These are phyloP conservation scores for Eucalyptus caleyi DNA, from an alignment of 345 rosid genomes.

Conservation along the genomic window DNA sequence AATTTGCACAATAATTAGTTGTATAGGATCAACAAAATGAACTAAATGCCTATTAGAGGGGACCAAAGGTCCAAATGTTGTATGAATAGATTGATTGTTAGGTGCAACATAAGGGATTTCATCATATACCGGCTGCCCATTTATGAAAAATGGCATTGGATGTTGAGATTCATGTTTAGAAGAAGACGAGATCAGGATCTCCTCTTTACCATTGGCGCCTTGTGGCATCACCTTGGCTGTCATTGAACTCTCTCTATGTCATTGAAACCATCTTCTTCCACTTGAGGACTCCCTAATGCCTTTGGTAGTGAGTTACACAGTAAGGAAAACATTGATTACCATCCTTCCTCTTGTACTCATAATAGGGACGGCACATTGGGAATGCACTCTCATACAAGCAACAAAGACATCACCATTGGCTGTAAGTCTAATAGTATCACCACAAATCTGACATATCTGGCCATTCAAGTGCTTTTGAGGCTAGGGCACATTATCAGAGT, in stretches of 20 bases:
- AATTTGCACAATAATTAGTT: slow-evolving; percentile 92
- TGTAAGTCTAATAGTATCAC: slow-evolving; percentile 62
- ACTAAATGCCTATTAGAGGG: slow-evolving; percentile 87
- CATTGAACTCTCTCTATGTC: slow-evolving; percentile 86
- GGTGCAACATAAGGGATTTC: slow-evolving; percentile 82
- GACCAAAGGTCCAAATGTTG: slow-evolving; percentile 97
- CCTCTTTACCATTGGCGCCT: slow-evolving; percentile 77
- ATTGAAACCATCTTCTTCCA: slow-evolving; percentile 93
- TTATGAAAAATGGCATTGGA: slow-evolving; percentile 87
- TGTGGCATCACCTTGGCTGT: slow-evolving; percentile 51
- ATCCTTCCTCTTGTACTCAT: slow-evolving; percentile 95
- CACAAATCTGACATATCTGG: slow-evolving; percentile 91
- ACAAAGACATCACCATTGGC: slow-evolving; percentile 71
- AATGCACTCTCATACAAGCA: slow-evolving; percentile 98
- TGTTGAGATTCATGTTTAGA: slow-evolving; percentile 85
- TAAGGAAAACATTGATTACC: slow-evolving; percentile 97
- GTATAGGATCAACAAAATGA: slow-evolving; percentile 89
- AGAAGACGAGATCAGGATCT: slow-evolving; percentile 73
- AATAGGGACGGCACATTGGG: slow-evolving; percentile 97
- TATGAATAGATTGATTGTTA: slow-evolving; percentile 86
- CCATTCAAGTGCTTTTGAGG: slow-evolving; percentile 64
- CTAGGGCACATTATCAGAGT: slow-evolving; percentile 27
- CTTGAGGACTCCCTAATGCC: slow-evolving; percentile 94
- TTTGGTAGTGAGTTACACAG: slow-evolving; percentile 92
- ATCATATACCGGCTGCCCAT: slow-evolving; percentile 91